phyloP scores from a whole-genome alignment of 805 yeast genomes.

The Maudiozyma bulderi region DNA sequence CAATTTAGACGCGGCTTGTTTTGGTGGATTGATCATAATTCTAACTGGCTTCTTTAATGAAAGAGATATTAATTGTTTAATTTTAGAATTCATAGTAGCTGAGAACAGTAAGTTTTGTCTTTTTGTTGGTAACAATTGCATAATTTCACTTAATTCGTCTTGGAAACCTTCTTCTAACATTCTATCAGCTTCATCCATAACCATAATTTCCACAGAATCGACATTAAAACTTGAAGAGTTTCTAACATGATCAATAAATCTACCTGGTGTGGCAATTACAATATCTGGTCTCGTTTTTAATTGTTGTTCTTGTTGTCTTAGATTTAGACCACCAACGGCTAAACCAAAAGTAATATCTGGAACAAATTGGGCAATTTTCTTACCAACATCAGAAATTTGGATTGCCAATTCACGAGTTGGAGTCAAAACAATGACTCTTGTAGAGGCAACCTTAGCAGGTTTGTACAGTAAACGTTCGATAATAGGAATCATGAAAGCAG shows the following conservation, averaged over 20 bases:
- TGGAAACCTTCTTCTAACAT: conserved; percentile 99
- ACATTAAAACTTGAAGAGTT: conserved; percentile 89
- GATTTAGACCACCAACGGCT: conserved; percentile 96
- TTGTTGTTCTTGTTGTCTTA: conserved; percentile 92
- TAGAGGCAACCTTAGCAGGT: conserved; percentile 75
- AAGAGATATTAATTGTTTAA: conserved; percentile 77
- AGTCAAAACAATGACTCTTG: conserved; percentile 81
- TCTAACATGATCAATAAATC: conserved; percentile 93
- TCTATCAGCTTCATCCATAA: conserved; percentile 96
- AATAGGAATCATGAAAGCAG: conserved; percentile 94
- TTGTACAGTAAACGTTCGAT: conserved; percentile 85
- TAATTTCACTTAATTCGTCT: conserved; percentile 83
- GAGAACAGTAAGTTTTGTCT: conserved; percentile 92
- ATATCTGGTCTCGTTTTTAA: conserved; percentile 88
- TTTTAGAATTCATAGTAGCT: conserved; percentile 95
- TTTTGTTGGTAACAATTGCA: conserved; percentile 76
- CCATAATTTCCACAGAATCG: conserved; percentile 84
- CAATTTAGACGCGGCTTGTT: conserved; percentile 83
- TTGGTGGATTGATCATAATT: conserved; percentile 94
- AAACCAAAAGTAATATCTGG: conserved; percentile 75
- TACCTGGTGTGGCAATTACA: conserved; percentile 97
- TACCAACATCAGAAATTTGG: conserved; percentile 91
- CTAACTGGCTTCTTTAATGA: conserved; percentile 86
- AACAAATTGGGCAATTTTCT: conserved; percentile 69
- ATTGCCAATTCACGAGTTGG: conserved; percentile 98